phyloP scores from a whole-genome alignment of 345 rosid genomes.

The Garcia nutans region DNA sequence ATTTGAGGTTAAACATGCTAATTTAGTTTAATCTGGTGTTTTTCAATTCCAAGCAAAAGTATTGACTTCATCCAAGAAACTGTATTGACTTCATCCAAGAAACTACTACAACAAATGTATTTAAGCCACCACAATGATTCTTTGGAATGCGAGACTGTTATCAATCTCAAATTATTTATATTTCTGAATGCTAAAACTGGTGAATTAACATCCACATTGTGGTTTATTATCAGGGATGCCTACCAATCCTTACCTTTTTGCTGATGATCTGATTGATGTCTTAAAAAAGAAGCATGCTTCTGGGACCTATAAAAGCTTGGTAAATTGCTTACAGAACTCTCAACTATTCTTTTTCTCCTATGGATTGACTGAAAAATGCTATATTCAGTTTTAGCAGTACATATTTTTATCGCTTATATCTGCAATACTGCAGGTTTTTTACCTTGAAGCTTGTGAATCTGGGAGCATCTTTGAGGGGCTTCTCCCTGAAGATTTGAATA shows the following conservation, averaged over 20 bases:
- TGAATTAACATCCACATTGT: slow-evolving; percentile 4
- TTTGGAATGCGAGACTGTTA: not conserved
- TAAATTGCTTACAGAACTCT: slow-evolving; percentile 25
- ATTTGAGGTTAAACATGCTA: not conserved
- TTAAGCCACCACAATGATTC: not conserved
- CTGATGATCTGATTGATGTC: slow-evolving; percentile 65
- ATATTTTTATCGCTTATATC: slow-evolving; percentile 4
- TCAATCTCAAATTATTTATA: not conserved
- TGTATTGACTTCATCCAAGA: not conserved
- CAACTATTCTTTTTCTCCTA: not conserved
- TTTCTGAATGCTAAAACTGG: slow-evolving; percentile 6
- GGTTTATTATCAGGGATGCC: slow-evolving; percentile 76
- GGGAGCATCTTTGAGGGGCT: slow-evolving; percentile 98
- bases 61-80: not conserved
- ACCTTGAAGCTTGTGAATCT: slow-evolving; percentile 99
- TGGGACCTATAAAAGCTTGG: slow-evolving; percentile 82
- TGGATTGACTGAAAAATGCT: not conserved
- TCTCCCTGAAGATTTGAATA: slow-evolving; percentile 86
- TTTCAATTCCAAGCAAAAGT: not conserved
- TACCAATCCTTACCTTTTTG: slow-evolving; percentile 78
- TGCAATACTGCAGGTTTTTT: slow-evolving; percentile 70
- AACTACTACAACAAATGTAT: not conserved
- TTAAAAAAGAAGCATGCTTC: slow-evolving; percentile 80
- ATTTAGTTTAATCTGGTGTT: not conserved
- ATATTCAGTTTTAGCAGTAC: not conserved